phyloP scores from a whole-genome alignment of 2,329 filamentous ascomycete genomes.

The Beauveria asiatica region DNA sequence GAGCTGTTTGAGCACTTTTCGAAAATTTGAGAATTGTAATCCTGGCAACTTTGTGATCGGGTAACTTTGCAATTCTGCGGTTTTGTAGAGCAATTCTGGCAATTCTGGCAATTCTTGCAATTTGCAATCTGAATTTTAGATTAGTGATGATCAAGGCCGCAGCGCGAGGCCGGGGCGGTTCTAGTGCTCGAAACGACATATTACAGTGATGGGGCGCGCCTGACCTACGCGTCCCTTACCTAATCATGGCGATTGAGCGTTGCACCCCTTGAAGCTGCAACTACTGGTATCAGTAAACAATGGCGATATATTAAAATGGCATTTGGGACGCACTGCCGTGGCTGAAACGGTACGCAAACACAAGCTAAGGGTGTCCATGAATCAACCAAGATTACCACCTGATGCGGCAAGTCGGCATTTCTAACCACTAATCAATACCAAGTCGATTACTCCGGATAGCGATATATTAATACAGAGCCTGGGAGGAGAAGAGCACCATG shows the following conservation, averaged over 20 bases:
- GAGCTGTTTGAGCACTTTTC: not conserved
- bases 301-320: not conserved
- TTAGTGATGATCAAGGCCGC: not conserved
- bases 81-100: no score
- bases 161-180: not conserved
- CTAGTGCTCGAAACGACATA: not conserved
- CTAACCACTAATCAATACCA: not conserved
- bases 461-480: not conserved
- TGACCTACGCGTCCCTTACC: not conserved
- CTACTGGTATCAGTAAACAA: not conserved
- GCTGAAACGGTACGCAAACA: conserved; percentile 4
- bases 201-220: not conserved
- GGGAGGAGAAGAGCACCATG: not conserved
- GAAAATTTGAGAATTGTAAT: not conserved
- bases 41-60: no score
- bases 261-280: not conserved
- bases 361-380: not conserved
- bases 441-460: not conserved
- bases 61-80: no score
- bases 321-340: not conserved
- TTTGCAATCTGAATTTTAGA: not conserved
- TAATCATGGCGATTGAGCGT: no score
- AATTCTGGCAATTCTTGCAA: no score
- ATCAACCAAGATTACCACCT: not conserved
- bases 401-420: not conserved